phyloP scores from a whole-genome alignment of 1,284 basidiomycete species.

The Farysia itapuensis region DNA sequence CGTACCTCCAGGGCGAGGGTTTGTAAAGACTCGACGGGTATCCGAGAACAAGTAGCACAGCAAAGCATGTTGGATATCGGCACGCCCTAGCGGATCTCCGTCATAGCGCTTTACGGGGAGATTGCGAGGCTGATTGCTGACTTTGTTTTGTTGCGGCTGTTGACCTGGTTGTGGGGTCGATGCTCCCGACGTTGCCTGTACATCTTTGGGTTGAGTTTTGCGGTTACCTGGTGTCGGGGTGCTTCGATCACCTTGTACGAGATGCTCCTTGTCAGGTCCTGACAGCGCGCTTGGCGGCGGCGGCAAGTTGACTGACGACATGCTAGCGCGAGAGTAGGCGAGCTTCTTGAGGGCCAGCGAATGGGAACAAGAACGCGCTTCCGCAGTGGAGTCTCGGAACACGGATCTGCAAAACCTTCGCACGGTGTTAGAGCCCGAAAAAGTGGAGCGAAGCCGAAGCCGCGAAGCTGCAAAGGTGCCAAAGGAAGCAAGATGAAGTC shows the following conservation, averaged over 20 bases:
- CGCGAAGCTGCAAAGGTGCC: no score
- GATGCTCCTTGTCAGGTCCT: slow-evolving; percentile 3
- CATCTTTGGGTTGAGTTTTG: slow-evolving; percentile 2
- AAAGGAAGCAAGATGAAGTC: no score
- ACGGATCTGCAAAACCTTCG: no score
- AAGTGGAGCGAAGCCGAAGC: no score
- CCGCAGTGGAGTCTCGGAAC: no score
- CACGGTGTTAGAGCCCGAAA: no score
- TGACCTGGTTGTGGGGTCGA: not conserved
- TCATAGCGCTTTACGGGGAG: slow-evolving; percentile 58
- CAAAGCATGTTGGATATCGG: slow-evolving; percentile 81
- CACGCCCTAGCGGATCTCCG: slow-evolving; percentile 50
- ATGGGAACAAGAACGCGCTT: no score
- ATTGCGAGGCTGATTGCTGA: slow-evolving; percentile 38
- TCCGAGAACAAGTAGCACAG: slow-evolving; percentile 77
- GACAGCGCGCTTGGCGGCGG: not conserved
- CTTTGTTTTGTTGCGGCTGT: not conserved
- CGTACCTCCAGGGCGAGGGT: slow-evolving; percentile 59
- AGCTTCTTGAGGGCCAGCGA: no score
- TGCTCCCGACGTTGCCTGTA: slow-evolving; percentile 2
- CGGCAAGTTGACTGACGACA: no score
- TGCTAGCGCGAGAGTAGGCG: no score
- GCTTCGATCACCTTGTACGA: not conserved
- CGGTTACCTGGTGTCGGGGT: slow-evolving; percentile 1
- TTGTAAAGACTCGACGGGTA: slow-evolving; percentile 72